A percentile compares a stretch with the other conserved stretches of the same genome.
Evolutionary conservation across 2,329 filamentous ascomycete species (phyloP).

Genomic region (Pseudocercospora fuligena): DNA sequence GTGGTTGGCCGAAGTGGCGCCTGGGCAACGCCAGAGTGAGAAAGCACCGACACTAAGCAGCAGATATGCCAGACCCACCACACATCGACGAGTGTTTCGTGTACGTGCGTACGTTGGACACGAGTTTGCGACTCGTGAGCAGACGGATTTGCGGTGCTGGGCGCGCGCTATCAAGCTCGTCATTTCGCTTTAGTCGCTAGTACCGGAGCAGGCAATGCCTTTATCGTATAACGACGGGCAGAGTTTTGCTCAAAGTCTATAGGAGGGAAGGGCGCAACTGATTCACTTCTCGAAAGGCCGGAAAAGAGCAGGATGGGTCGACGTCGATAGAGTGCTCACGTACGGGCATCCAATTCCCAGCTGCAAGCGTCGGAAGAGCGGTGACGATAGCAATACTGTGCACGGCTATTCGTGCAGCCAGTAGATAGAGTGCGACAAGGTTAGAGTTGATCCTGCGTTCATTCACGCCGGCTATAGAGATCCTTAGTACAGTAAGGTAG

Average conservation of each 20-base stretch:
- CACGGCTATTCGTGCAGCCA: slow-evolving; percentile 8
- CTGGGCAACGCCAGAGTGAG: slow-evolving; percentile 1
- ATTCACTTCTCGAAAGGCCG: slow-evolving; percentile 1
- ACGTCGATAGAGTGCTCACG: background rate
- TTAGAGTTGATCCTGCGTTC: slow-evolving; percentile 16
- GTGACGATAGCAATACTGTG: slow-evolving; percentile 1
- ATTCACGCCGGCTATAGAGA: background rate
- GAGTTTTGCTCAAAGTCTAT: background rate
- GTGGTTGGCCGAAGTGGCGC: slow-evolving; percentile 11
- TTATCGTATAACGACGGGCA: background rate
- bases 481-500: background rate
- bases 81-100: slow-evolving; percentile 13
- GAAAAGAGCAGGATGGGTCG: background rate
- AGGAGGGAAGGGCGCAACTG: background rate
- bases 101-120: slow-evolving; percentile 5
- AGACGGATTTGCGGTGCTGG: background rate
- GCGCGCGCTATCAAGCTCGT: slow-evolving; percentile 17
- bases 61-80: slow-evolving; percentile 13
- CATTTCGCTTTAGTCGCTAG: slow-evolving; percentile 15
- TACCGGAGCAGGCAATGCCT: slow-evolving; percentile 20
- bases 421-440: slow-evolving; percentile 8
- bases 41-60: background rate
- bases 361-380: background rate
- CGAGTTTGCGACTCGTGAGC: background rate
- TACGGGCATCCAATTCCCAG: background rate